Conservation (phyloP, 1,284 basidiomycete species). For the Neonothopanus nambi region DNA sequence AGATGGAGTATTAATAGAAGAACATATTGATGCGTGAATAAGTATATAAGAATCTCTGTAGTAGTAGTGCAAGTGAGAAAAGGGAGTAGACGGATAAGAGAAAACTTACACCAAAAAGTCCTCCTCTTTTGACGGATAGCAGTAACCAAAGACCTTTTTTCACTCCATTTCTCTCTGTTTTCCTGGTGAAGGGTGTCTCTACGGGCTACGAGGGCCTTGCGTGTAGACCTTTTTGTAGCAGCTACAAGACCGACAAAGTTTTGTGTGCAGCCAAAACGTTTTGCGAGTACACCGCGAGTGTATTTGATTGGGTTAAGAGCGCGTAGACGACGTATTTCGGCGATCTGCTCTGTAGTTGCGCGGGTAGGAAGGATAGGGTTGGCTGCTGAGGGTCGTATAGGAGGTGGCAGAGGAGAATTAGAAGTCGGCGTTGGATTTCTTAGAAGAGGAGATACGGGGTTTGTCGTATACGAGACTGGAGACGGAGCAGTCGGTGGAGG, state of each 20-base stretch:
- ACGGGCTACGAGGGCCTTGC: conserved; percentile 37
- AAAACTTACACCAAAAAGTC: conserved; percentile 49
- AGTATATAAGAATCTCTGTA: too few species aligned
- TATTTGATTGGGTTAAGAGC: conserved; percentile 49
- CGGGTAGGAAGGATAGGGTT: conserved; percentile 31
- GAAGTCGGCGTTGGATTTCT: conserved; percentile 31
- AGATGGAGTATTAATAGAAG: conserved; percentile 35
- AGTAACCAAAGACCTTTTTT: conserved; percentile 50
- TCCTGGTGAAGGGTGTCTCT: conserved; percentile 42
- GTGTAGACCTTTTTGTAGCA: conserved; percentile 48
- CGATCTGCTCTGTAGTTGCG: conserved; percentile 53
- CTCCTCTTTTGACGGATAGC: conserved; percentile 59
- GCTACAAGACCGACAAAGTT: conserved; percentile 58
- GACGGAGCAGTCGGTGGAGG: conserved; percentile 73
- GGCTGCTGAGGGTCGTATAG: conserved; percentile 43
- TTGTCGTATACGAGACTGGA: conserved; percentile 65
- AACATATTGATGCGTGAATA: conserved; percentile 43
- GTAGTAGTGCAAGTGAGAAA: too few species aligned
- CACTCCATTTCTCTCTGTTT: conserved; percentile 56
- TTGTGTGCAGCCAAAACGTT: conserved; percentile 57
- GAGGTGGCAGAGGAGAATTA: conserved; percentile 38
- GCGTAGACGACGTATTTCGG: conserved; percentile 58
- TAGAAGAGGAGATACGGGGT: conserved; percentile 70
- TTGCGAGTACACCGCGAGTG: conserved; percentile 52
- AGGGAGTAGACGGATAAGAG: neutral